These are phyloP conservation scores for Elaeagnus macrophylla DNA, from an alignment of 306 rosid genomes.

Conservation along the genomic window DNA sequence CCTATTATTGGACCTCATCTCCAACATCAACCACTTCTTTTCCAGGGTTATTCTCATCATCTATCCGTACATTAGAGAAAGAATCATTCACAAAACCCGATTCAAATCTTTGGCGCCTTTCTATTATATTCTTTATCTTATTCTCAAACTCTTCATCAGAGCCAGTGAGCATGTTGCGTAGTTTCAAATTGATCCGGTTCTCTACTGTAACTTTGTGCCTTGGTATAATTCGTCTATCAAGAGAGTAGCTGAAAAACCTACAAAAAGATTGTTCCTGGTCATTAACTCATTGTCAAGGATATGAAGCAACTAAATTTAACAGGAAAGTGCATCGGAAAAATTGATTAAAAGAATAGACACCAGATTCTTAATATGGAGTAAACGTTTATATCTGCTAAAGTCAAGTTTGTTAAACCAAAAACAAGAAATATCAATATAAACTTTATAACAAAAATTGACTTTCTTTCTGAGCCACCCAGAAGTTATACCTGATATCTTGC, in stretches of 20 bases:
- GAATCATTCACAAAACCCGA: conserved; percentile 27
- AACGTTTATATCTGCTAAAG: no score
- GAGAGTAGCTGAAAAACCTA: conserved; percentile 94
- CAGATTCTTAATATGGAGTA: no score
- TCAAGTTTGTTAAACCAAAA: neutral
- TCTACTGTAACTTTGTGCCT: conserved; percentile 82
- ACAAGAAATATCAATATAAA: neutral
- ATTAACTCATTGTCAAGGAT: neutral
- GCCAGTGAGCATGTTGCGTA: conserved; percentile 73
- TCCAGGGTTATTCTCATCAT: conserved; percentile 10
- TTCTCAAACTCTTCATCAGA: conserved; percentile 66
- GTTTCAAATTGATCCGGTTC: conserved; percentile 55
- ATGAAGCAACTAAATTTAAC: neutral
- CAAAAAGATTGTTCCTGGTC: conserved; percentile 10
- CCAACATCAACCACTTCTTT: conserved; percentile 7
- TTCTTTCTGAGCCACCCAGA: neutral
- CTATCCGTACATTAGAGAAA: conserved; percentile 9
- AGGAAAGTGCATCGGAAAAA: neutral
- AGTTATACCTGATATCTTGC: neutral
- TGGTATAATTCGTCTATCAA: conserved; percentile 73
- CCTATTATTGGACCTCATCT: conserved; percentile 7
- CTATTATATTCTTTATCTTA: conserved; percentile 40
- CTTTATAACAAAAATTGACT: neutral
- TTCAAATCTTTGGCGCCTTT: conserved; percentile 47
- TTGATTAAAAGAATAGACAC: neutral